Evolutionary conservation across 2,329 filamentous ascomycete species (phyloP), one percentile per base, ranked within the genome.

Genomic region (Chaetothyriales sp.): DNA sequence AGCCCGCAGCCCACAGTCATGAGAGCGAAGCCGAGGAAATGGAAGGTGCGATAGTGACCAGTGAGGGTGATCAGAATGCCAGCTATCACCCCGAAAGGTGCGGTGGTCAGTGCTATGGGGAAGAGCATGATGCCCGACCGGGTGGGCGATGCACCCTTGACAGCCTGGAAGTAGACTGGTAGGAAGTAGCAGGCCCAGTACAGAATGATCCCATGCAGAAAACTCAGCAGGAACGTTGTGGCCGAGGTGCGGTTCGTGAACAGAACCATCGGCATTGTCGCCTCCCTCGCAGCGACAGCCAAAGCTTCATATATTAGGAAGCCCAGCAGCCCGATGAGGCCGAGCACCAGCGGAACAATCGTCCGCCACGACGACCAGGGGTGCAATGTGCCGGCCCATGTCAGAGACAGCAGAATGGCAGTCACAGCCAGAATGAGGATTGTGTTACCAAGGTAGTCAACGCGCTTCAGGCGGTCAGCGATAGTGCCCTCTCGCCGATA

Each of bases 81-180:
- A 3, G 22, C 22, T 25, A 25, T 25, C 22, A 25, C 22, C 6
- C 22, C 22, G 6, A 25, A 25, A 6, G 22, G 22, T 6, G 22
- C 22, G 22, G 22, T 25, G 6, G 22, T 25, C 22, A 25, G 22
- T 25, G 22, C 22, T 3, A 25, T 25, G 22, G 22, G 22, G 22
- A 25, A 25, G 22, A 25, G 22, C 22, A 25, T 25, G 22, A 25
- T 25, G 22, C 56, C 59, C 22, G 56, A 59, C 50, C 54, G 32
- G 3, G 53, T 55, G 20, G 59, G 59, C 2, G 61, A 62, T 7
- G 61, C 62, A 3, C 62, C 63, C 49, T 67, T 65, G 51, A 71
- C 64, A 2, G 65, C 67, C 55, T 74, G 70, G 55, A 73, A 72
- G 62, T 66, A 73, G 25, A 72, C 61, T 0, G 70, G 68, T 1